Evolutionary conservation across 1,284 basidiomycete genomes (phyloP), one percentile per base, ranked within the genome.

Genomic region (Ganoderma boninense): DNA sequence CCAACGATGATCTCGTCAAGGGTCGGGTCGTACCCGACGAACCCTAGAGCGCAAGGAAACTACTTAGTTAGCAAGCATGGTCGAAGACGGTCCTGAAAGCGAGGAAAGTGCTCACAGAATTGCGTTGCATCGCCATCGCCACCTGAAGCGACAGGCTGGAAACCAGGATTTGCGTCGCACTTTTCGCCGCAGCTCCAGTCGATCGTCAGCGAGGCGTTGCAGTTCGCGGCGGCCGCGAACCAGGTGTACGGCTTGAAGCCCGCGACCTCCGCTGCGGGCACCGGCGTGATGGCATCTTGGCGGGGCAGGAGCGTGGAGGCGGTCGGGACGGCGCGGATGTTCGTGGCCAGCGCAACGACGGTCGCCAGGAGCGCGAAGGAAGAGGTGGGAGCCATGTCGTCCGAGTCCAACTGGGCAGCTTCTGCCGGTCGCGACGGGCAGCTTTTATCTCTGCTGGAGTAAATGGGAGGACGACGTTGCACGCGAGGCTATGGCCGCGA

Each of bases 171-270:
- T 2, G 84, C 86, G n/a, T 84, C 69, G 74, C 91, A 92, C 66
- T 73, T 71, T n/a, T 69, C 74, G 76, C 92, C 91, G 78, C 90
- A 91, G 52, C 77, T 80, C 90, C 90, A 92, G 5, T 81, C 77
- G 18, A 84, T 73, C 4, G 87, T 88, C 38, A 76, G 66, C 0
- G 81, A 71, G 0, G 88, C 80, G 4, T 76, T 10, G 73, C 90
- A 92, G 76, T 88, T 88, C 2, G 83, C 88, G 1, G 88, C 81
- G 64, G 83, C 84, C 0, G 90, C 88, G 74, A 85, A 91, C 75
- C 80, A 82, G 1, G 87, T 86, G 78, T 85, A 92, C 0, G 88
- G 85, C 62, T 79, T 85, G 81, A 86, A 91, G 2, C 81, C 64
- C 2, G 80, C 69, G 57, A 91, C 83, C 71, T 87, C 79, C 7